A percentile compares a stretch with the other conserved stretches of the same genome.
phyloP scores from a whole-genome alignment of 768 basidiomycete genomes.

The Myochromella boudieri region DNA sequence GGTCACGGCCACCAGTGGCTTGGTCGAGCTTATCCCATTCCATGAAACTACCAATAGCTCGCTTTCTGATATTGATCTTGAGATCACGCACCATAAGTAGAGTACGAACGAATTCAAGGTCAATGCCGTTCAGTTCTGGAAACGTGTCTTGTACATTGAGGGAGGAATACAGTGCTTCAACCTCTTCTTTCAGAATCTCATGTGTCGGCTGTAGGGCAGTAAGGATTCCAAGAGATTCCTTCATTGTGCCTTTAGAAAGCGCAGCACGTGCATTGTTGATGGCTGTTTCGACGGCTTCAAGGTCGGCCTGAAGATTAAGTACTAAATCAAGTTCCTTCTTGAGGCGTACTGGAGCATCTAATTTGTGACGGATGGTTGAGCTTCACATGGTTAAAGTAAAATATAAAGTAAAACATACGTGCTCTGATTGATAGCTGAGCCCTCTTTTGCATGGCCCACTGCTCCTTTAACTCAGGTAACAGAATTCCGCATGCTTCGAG shows the following conservation, averaged over 20 bases:
- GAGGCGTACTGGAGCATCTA: slow-evolving; percentile 27
- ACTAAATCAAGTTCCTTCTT: slow-evolving; percentile 33
- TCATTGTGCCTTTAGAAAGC: neutral
- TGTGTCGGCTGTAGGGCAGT: slow-evolving; percentile 21
- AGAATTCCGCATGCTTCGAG: slow-evolving; percentile 20
- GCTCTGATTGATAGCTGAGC: slow-evolving; percentile 27
- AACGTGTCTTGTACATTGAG: slow-evolving; percentile 31
- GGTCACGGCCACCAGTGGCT: slow-evolving; percentile 27
- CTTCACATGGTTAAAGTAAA: neutral
- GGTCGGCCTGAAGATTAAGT: slow-evolving; percentile 26
- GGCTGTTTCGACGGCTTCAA: slow-evolving; percentile 21
- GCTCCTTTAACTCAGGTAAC: slow-evolving; percentile 18
- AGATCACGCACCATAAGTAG: slow-evolving; percentile 35
- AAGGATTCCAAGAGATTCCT: slow-evolving; percentile 14
- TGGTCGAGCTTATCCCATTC: slow-evolving; percentile 35
- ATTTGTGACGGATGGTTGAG: neutral
- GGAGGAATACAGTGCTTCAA: slow-evolving; percentile 31
- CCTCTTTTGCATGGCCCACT: slow-evolving; percentile 33
- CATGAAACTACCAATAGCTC: slow-evolving; percentile 32
- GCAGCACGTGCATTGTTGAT: slow-evolving; percentile 12
- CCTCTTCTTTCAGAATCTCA: slow-evolving; percentile 18
- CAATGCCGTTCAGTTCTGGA: slow-evolving; percentile 30
- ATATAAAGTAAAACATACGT: slow-evolving; percentile 29
- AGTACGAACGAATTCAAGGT: slow-evolving; percentile 26
- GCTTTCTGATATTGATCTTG: slow-evolving; percentile 37